Conservation (phyloP, 176 grass and related monocot genomes). For the Bromus sterilis region DNA sequence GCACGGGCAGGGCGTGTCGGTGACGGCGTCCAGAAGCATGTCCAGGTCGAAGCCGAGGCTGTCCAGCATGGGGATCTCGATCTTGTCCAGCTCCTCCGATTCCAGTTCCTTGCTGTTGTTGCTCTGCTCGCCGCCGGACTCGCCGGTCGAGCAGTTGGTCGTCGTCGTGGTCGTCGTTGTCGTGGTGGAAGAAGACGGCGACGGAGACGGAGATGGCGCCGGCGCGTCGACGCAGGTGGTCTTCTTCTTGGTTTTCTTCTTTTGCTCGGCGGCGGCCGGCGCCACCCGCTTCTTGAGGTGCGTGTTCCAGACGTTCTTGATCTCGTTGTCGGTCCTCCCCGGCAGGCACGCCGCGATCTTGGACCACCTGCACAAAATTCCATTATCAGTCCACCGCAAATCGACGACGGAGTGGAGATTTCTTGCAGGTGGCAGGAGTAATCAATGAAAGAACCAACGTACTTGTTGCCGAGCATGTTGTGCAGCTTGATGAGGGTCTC, state of each 20-base stretch:
- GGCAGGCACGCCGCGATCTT: constrained; percentile 78
- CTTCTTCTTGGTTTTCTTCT: constrained; percentile 23
- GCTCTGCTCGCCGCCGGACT: constrained; percentile 38
- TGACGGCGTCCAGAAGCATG: constrained; percentile 18
- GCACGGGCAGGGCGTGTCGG: not conserved
- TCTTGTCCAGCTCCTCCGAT: not conserved
- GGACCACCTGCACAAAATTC: constrained; percentile 51
- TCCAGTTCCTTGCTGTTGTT: constrained; percentile 19
- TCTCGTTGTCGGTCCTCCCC: constrained; percentile 97
- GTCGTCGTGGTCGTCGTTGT: constrained; percentile 1
- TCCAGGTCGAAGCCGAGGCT: constrained; percentile 27
- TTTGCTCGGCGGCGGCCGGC: not conserved
- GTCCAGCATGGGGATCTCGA: constrained; percentile 28
- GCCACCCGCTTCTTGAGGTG: constrained; percentile 73
- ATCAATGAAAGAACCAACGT: no score
- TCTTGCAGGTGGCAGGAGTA: no score
- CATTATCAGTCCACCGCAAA: not conserved
- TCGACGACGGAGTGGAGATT: no score
- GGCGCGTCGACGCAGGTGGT: not conserved
- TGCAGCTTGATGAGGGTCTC: constrained; percentile 70
- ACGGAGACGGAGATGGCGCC: not conserved
- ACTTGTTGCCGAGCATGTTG: constrained; percentile 83
- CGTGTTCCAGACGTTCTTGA: constrained; percentile 99
- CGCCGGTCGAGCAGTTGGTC: constrained; percentile 28
- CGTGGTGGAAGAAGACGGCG: constrained; percentile 25